Conservation (phyloP, 2,329 filamentous ascomycete genomes). For the Pyricularia grisea region DNA sequence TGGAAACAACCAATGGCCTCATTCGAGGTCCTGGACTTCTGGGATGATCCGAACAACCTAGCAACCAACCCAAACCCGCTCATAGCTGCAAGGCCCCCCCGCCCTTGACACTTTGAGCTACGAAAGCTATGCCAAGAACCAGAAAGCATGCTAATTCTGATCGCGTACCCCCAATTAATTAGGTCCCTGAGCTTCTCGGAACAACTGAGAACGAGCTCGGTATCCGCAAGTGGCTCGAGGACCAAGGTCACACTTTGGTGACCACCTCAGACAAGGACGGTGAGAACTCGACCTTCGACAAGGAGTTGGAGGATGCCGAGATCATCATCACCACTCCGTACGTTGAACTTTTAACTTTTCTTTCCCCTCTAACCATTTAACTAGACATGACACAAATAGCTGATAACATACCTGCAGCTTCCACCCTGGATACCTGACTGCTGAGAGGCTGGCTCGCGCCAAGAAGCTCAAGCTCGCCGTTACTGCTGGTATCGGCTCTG, state of each 20-base stretch:
- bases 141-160: not conserved
- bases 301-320: constrained; percentile 93
- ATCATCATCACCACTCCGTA: constrained; percentile 98
- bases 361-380: not conserved
- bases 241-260: constrained; percentile 89
- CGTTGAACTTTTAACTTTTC: constrained; percentile 13
- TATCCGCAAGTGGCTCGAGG: constrained; percentile 94
- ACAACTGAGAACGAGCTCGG: constrained; percentile 98
- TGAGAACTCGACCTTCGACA: constrained; percentile 84
- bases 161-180: constrained; percentile 2
- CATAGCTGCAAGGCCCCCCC: not conserved
- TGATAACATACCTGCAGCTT: constrained; percentile 50
- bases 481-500: constrained; percentile 95
- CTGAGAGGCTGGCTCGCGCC: constrained; percentile 90
- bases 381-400: not conserved
- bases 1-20: not conserved
- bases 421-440: constrained; percentile 96
- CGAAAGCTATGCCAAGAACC: not conserved
- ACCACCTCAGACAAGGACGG: constrained; percentile 98
- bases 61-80: not conserved
- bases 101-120: not conserved
- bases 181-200: constrained; percentile 76
- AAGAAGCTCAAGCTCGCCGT: constrained; percentile 98
- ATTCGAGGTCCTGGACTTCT: not conserved
- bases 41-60: not conserved